Evolutionary conservation across 2,329 filamentous ascomycete species (phyloP).

Genomic region (Talaromyces sp.): DNA sequence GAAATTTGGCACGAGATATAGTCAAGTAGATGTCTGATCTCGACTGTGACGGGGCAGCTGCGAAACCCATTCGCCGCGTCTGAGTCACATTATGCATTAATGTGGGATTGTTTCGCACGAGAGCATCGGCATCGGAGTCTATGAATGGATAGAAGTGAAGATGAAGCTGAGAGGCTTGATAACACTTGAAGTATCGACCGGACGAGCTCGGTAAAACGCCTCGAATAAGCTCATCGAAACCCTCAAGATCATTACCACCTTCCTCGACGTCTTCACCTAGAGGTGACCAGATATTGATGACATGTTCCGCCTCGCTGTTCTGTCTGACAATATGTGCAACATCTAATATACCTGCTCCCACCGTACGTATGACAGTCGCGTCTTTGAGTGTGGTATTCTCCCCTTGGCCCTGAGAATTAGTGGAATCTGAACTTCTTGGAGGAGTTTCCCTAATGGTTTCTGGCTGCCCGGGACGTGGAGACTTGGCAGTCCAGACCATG

Average conservation of each 20-base stretch:
- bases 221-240: conserved; percentile 71
- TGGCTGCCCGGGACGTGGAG: conserved; percentile 30
- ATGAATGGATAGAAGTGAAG: conserved; percentile 77
- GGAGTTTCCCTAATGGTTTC: conserved; percentile 34
- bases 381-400: conserved; percentile 35
- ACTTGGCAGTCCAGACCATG: conserved; percentile 43
- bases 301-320: conserved; percentile 69
- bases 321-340: conserved; percentile 73
- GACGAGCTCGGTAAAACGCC: conserved; percentile 71
- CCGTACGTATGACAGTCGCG: conserved; percentile 58
- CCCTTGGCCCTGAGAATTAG: conserved; percentile 25
- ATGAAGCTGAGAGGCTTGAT: conserved; percentile 72
- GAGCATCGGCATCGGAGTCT: conserved; percentile 70
- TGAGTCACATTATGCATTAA: conserved; percentile 76
- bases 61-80: conserved; percentile 89
- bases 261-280: conserved; percentile 58
- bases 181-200: conserved; percentile 72
- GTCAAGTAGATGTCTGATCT: conserved; percentile 96
- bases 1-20: conserved; percentile 73
- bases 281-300: conserved; percentile 75
- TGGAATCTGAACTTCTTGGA: conserved; percentile 29
- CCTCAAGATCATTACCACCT: conserved; percentile 59
- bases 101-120: conserved; percentile 86
- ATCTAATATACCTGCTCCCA: conserved; percentile 75
- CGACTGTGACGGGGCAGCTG: conserved; percentile 81